Evolutionary conservation across 78 protist genomes (phyloP), one percentile per base, ranked within the genome.

Genomic region (slime mould (Dictyostelium discoideum)): DNA sequence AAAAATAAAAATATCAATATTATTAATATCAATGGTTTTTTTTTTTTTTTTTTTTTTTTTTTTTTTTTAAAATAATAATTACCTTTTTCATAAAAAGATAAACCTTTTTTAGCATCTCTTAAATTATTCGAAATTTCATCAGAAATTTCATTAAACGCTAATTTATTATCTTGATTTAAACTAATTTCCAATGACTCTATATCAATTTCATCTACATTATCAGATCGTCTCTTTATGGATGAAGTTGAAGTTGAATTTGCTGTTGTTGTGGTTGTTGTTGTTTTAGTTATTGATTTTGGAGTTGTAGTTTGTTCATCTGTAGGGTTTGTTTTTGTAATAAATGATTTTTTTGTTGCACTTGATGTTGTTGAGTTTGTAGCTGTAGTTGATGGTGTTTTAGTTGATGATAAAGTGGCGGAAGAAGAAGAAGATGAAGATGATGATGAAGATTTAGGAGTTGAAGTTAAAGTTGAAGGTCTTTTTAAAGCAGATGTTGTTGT

Each of bases 101-200:
- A 18, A 20, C 85, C 84, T 39, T 83, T 80, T 42, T 82, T 90
- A 3, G 95, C 95, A 72, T 90, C 95, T 46, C 82, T 40, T 18
- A 90, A n/a, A 82, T 67, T 82, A 8, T 37, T 46, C 37, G 81
- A 79, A 20, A 90, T 42, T 20, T 72, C 87, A 22, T 90, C 95
- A 7, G 95, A 90, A 7, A 90, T 90, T 22, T 90, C 89, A 13
- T 90, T 40, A 24, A 90, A 90, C 29, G 87, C 87, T 8, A 79
- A 24, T 32, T 79, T 60, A 20, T 84, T 54, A 5, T 60, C 54
- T 84, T 60, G 73, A 84, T 60, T 84, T 54, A 84, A 60, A 60
- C 63, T 39, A 22, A 26, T 46, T 84, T 84, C 87, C 20, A 84
- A 42, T 6, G 87, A 84, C 3, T 84, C 77, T 10, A 84, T 14